Evolutionary conservation across 1,284 basidiomycete species (phyloP).

Genomic region (Prillingera fragicola): DNA sequence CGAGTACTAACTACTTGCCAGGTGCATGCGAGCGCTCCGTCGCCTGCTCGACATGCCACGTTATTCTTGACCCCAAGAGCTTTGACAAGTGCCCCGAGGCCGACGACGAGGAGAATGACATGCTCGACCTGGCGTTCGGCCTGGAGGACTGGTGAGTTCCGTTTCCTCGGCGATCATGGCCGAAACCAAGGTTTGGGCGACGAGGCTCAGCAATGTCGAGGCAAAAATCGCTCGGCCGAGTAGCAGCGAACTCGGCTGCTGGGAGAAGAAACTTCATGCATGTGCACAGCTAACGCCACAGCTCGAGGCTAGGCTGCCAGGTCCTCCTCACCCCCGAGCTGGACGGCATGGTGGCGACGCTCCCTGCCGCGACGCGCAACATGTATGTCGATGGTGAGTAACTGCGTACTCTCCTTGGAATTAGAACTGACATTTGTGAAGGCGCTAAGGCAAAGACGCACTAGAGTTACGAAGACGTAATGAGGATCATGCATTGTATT

Average conservation of each 20-base stretch:
- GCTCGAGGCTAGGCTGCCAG: slow-evolving; percentile 64
- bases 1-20: slow-evolving; percentile 38
- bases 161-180: too few relatives aligned
- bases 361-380: slow-evolving; percentile 91
- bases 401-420: neutral
- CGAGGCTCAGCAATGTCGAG: too few relatives aligned
- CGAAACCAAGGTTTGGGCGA: too few relatives aligned
- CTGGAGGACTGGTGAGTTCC: slow-evolving; percentile 84
- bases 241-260: too few relatives aligned
- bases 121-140: slow-evolving; percentile 97
- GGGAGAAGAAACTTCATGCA: neutral
- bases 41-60: slow-evolving; percentile 96
- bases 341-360: slow-evolving; percentile 76
- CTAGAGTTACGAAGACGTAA: too few relatives aligned
- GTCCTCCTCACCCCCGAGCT: slow-evolving; percentile 74
- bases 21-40: slow-evolving; percentile 95
- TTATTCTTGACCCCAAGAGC: slow-evolving; percentile 74
- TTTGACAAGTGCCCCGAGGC: slow-evolving; percentile 86
- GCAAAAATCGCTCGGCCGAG: too few relatives aligned
- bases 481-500: too few relatives aligned
- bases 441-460: slow-evolving; percentile 8
- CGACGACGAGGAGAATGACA: slow-evolving; percentile 95
- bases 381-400: slow-evolving; percentile 81
- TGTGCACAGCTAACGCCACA: slow-evolving; percentile 30
- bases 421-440: too few relatives aligned